A percentile compares a stretch with the other conserved stretches of the same genome.
Evolutionary conservation across 805 yeast species (phyloP).

Genomic region (Nakazawaea wyomingensis): DNA sequence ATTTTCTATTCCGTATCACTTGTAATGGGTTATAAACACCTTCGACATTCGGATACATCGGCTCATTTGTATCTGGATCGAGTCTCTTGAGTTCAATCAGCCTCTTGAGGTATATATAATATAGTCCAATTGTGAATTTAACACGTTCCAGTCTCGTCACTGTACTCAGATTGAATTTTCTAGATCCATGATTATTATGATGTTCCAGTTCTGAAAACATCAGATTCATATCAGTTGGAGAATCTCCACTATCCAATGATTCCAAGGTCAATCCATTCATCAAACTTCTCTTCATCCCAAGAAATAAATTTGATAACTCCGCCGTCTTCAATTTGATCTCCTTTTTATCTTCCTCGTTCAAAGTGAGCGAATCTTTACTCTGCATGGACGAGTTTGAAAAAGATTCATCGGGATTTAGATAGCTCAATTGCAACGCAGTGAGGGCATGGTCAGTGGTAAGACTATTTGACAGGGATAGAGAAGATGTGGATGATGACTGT

Average conservation of each 20-base stretch:
- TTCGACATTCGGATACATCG: slow-evolving; percentile 45
- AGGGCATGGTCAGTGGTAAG: background rate
- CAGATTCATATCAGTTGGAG: slow-evolving; percentile 11
- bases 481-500: slow-evolving; percentile 1
- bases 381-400: background rate
- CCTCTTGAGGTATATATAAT: slow-evolving; percentile 43
- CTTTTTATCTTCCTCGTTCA: slow-evolving; percentile 13
- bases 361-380: slow-evolving; percentile 6
- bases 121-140: slow-evolving; percentile 40
- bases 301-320: slow-evolving; percentile 33
- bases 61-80: slow-evolving; percentile 19
- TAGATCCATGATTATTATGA: slow-evolving; percentile 1
- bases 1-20: slow-evolving; percentile 65
- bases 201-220: slow-evolving; percentile 5
- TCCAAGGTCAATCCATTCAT: slow-evolving; percentile 27
- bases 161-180: slow-evolving; percentile 30
- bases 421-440: background rate
- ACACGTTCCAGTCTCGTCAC: slow-evolving; percentile 45
- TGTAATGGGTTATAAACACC: slow-evolving; percentile 80
- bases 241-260: slow-evolving; percentile 8
- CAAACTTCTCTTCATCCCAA: slow-evolving; percentile 38
- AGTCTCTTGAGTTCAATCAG: slow-evolving; percentile 25
- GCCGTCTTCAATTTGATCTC: slow-evolving; percentile 25
- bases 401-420: background rate
- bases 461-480: background rate